These are phyloP conservation scores for Citropsis articulata DNA, from an alignment of 345 rosid species.

Conservation along the genomic window DNA sequence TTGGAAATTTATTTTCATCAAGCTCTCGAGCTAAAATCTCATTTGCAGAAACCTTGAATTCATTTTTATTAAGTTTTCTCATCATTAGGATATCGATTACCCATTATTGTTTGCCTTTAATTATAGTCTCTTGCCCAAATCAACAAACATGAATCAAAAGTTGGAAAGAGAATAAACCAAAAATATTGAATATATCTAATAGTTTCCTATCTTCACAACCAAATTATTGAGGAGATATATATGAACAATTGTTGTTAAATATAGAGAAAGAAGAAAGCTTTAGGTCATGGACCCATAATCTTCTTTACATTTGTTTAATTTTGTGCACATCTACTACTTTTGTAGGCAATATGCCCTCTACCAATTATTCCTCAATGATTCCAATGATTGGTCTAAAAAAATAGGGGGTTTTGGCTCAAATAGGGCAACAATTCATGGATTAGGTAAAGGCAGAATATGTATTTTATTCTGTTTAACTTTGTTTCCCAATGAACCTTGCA, in stretches of 20 bases:
- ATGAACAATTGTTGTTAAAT: background rate
- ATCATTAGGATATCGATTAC: constrained; percentile 4
- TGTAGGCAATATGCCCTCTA: constrained; percentile 28
- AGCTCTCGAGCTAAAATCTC: background rate
- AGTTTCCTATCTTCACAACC: constrained; percentile 7
- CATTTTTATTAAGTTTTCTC: background rate
- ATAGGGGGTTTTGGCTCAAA: constrained; percentile 13
- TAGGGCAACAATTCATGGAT: constrained; percentile 18
- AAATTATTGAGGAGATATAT: constrained; percentile 26
- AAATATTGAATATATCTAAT: background rate
- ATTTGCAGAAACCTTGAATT: background rate
- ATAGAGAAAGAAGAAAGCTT: constrained; percentile 13
- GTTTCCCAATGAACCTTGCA: constrained; percentile 38
- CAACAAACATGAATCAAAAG: background rate
- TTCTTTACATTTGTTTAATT: constrained; percentile 26
- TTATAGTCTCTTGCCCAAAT: background rate
- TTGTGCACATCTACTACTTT: constrained; percentile 34
- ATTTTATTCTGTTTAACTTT: constrained; percentile 11
- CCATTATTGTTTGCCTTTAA: constrained; percentile 3
- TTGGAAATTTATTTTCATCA: constrained; percentile 28
- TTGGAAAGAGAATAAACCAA: background rate
- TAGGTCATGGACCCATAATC: constrained; percentile 34
- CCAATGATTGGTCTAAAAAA: constrained; percentile 44
- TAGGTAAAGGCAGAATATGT: constrained; percentile 35
- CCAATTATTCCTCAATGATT: constrained; percentile 34